These are phyloP conservation scores for Phytophthora podocarpi DNA, from an alignment of 352 stramenopile genomes.

Conservation along the genomic window DNA sequence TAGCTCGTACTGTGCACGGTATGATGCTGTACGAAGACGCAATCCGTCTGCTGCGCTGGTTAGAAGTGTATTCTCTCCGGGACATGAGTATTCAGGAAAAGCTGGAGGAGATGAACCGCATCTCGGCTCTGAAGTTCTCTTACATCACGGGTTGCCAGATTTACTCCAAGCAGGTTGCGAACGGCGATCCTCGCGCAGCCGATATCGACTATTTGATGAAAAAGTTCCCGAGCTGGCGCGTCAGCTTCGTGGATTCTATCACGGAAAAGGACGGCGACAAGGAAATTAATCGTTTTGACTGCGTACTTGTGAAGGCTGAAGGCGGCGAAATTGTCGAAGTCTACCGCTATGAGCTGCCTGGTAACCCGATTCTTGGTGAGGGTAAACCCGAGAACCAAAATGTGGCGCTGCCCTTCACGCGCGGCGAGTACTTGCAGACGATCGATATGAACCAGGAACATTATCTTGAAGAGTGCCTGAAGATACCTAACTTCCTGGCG, in stretches of 20 bases:
- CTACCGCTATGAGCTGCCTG: slow-evolving; percentile 87
- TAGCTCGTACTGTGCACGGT: slow-evolving; percentile 85
- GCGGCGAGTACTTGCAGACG: slow-evolving; percentile 87
- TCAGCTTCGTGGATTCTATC: slow-evolving; percentile 88
- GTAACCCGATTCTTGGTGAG: slow-evolving; percentile 89
- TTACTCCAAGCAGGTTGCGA: slow-evolving; percentile 81
- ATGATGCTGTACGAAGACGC: slow-evolving; percentile 93
- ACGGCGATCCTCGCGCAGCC: slow-evolving; percentile 80
- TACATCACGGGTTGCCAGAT: slow-evolving; percentile 91
- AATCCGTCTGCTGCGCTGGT: slow-evolving; percentile 82
- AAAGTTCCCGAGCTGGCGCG: slow-evolving; percentile 88
- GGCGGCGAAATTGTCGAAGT: slow-evolving; percentile 85
- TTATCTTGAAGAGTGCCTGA: slow-evolving; percentile 88
- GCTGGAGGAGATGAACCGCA: slow-evolving; percentile 82
- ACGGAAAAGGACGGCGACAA: slow-evolving; percentile 44
- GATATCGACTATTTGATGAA: slow-evolving; percentile 91
- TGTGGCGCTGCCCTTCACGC: slow-evolving; percentile 84
- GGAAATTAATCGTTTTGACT: slow-evolving; percentile 59
- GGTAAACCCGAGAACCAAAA: slow-evolving; percentile 92
- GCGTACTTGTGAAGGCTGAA: slow-evolving; percentile 83
- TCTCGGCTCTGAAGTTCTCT: slow-evolving; percentile 87
- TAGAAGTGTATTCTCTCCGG: slow-evolving; percentile 74
- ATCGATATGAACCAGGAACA: slow-evolving; percentile 94
- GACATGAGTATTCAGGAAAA: slow-evolving; percentile 74
- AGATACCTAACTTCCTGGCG: slow-evolving; percentile 89